Evolutionary conservation across 352 stramenopile species (phyloP), one percentile per base, ranked within the genome.

Genomic region (Pythium apleroticum): DNA sequence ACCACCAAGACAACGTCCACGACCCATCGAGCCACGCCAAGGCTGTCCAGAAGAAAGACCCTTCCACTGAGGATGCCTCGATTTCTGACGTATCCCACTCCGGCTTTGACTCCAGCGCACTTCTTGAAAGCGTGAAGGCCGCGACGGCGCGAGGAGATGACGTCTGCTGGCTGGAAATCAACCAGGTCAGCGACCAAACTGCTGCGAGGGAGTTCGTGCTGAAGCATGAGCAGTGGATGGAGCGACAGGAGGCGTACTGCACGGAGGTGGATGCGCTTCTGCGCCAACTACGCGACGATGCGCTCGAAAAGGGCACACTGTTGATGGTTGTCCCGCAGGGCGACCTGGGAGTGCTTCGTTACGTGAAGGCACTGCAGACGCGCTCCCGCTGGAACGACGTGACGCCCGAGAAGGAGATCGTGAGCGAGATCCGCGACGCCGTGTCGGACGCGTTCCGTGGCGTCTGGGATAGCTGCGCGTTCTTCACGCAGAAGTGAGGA

Each of bases 91-190:
- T 66, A 0, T 58, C 65, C 0, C 52, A 66, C 28, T 14, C 58
- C 7, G 59, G 60, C 8, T 67, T 72, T 14, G 22, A 68, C 80
- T 9, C 52, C 63, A 9, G 68, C 3, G 58, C 57, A 1, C 71
- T 91, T 17, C 75, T 77, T 15, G 50, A 73, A 11, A 69, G 57
- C 43, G 52, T 91, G 20, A 52, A 75, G 30, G 41, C 60, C 20
- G 15, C 57, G 31, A 68, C 24, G 24, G 46, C 69, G 17, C 57
- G 65, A 8, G 52, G 58, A 1, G 73, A 88, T 20, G 81, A 89
- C 54, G 52, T 95, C 2, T 88, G 79, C 45, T 95, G 86, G 86
- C 41, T 93, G 3, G 84, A 95, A 63, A 78, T 93, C 31, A 80
- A 91, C 55, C 73, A 79, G 25, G 62, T 75, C 12, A 81, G 68